Percentiles rank a stretch among this genome's conserved stretches.
Conservation (phyloP, 495 filamentous ascomycete genomes). For the Talaromyces nanjingensis region DNA sequence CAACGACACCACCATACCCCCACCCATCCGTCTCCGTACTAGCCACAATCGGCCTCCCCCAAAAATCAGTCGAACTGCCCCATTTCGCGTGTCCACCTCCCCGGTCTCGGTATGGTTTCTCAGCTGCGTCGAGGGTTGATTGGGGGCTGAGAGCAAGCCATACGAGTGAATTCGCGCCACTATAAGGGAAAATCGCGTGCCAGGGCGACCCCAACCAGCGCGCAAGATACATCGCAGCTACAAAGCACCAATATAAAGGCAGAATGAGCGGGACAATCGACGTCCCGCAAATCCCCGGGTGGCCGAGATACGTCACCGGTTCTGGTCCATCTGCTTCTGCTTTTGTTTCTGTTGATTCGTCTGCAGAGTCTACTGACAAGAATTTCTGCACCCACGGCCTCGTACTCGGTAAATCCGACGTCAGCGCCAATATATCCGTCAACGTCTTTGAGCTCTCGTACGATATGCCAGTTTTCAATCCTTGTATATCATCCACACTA, state of each 20-base stretch:
- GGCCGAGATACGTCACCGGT: constrained; percentile 67
- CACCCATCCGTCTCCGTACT: constrained; percentile 79
- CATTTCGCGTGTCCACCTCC: constrained; percentile 65
- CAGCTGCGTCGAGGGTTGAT: constrained; percentile 53
- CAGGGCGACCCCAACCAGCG: constrained; percentile 82
- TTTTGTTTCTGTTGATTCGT: constrained; percentile 11
- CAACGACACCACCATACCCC: constrained; percentile 70
- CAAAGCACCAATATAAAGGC: constrained; percentile 58
- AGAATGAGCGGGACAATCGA: constrained; percentile 64
- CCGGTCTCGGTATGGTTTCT: constrained; percentile 32
- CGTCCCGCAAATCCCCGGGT: constrained; percentile 83
- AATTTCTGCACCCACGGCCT: constrained; percentile 47
- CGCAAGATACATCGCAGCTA: constrained; percentile 58
- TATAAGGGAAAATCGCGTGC: constrained; percentile 69
- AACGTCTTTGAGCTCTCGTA: constrained; percentile 86
- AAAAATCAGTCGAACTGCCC: constrained; percentile 60
- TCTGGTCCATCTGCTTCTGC: constrained; percentile 1
- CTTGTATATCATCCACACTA: constrained; percentile 67
- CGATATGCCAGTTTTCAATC: constrained; percentile 47
- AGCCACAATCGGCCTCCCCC: constrained; percentile 51
- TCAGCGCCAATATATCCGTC: constrained; percentile 75
- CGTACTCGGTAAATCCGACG: constrained; percentile 58
- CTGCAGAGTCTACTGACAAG: constrained; percentile 32
- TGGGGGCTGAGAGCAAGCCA: constrained; percentile 74
- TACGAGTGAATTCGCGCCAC: constrained; percentile 66